Base-by-base conservation (phyloP, 306 rosid genomes). In the Morella rubra region DNA sequence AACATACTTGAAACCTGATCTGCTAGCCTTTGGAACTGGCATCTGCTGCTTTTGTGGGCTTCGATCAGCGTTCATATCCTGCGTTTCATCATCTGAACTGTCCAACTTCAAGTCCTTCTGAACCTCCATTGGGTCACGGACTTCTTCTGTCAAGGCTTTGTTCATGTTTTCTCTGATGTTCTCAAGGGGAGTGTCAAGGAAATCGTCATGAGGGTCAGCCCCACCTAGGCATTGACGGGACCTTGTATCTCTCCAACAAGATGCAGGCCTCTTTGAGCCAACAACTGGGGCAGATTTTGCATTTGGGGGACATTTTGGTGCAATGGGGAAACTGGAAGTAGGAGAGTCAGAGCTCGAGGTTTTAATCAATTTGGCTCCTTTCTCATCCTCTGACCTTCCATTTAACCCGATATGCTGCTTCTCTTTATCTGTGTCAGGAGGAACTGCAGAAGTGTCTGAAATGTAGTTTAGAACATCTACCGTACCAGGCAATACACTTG, bases 101-200 rank as follows among this genome's bases (percentile, higher is more conserved):
- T 83, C 81, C 64, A 73, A 24, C 18, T 65, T 69, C 76, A 67
- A 54, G 55, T 87, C 93, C 53, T 83, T 62, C 56, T 83, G 82
- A 72, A 73, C 72, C 52, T 71, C 64, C 44, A 50, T 70, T 15
- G 77, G 55, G 52, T 65, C 74, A 40, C 52, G 60, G 68, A 50
- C 79, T 65, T 79, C 79, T 81, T 84, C 86, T 74, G 79, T 85
- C 44, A 69, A 72, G 20, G 79, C 74, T 79, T 83, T 89, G 72
- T 85, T 86, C 80, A 91, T 76, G 85, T 89, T 84, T 77, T 55
- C 92, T 88, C 92, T 88, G 70, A 89, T 69, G 73, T 84, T 86
- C 87, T 95, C 96, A 1, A 90, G 86, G 13, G 97, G 98, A 53
- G 98, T 95, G 44, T 89, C 92, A 37, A 95, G 99, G 88, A 95